These are phyloP conservation scores for Trichoderma pleuroti DNA, from an alignment of 2,329 filamentous ascomycete species.

Conservation along the genomic window DNA sequence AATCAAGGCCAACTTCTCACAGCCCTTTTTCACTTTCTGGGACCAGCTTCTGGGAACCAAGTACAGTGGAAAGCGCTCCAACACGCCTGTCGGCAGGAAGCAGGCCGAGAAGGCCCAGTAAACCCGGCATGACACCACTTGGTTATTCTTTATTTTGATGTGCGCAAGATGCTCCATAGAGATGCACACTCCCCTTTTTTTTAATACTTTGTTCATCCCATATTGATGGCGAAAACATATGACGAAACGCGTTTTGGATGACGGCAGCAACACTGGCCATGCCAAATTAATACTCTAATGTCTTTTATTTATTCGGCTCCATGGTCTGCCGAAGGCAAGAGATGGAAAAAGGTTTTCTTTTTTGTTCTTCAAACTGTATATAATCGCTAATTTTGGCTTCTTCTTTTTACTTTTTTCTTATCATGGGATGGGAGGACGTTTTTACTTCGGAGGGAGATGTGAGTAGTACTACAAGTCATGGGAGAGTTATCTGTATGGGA, in stretches of 20 bases:
- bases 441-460: background rate
- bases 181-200: background rate
- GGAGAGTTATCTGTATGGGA: background rate
- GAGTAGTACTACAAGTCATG: background rate
- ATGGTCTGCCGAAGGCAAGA: background rate
- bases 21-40: conserved; percentile 96
- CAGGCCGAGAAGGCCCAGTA: conserved; percentile 26
- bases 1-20: conserved; percentile 91
- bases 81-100: conserved; percentile 40
- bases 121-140: conserved; percentile 17
- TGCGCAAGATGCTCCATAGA: background rate
- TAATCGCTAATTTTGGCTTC: background rate
- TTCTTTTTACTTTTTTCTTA: background rate
- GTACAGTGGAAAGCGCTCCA: conserved; percentile 64
- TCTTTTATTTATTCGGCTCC: background rate
- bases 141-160: background rate
- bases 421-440: background rate
- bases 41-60: conserved; percentile 77
- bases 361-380: background rate
- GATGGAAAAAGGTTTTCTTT: background rate
- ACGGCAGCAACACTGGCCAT: conserved; percentile 3
- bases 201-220: background rate
- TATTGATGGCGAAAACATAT: background rate
- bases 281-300: conserved; percentile 13
- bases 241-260: conserved; percentile 18